These are phyloP conservation scores for Fraxinus anomala DNA, from an alignment of 257 asterid species.

Conservation along the genomic window DNA sequence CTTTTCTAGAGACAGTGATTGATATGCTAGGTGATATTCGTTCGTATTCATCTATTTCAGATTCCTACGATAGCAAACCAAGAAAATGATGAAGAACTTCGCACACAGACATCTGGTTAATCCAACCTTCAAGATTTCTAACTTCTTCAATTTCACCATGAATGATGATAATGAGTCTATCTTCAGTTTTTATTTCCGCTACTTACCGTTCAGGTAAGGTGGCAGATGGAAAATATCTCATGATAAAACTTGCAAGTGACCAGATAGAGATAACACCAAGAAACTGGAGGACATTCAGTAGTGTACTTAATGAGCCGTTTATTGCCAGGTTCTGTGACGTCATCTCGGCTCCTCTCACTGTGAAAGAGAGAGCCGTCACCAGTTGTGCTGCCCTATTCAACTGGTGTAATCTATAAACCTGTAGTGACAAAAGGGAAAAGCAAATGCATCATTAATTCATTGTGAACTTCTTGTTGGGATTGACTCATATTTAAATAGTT, in stretches of 20 bases:
- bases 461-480: too few relatives aligned
- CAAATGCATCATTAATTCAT: constrained; percentile 7
- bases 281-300: constrained; percentile 77
- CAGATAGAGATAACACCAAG: constrained; percentile 86
- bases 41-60: constrained; percentile 19
- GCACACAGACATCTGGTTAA: background rate
- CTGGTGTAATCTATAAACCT: constrained; percentile 95
- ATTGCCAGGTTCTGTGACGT: constrained; percentile 88
- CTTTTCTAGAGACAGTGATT: background rate
- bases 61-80: constrained; percentile 13
- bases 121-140: constrained; percentile 7
- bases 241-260: constrained; percentile 93
- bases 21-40: background rate
- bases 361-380: constrained; percentile 90
- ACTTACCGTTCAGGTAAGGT: constrained; percentile 32
- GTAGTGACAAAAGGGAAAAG: constrained; percentile 4
- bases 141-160: constrained; percentile 5
- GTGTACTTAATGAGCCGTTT: constrained; percentile 70
- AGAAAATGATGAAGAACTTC: constrained; percentile 6
- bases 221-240: constrained; percentile 60
- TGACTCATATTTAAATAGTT: too few relatives aligned
- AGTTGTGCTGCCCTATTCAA: constrained; percentile 92
- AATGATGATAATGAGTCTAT: background rate
- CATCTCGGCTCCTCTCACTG: constrained; percentile 91
- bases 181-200: constrained; percentile 16